Evolutionary conservation across 1,284 basidiomycete species (phyloP).

Genomic region (Heterobasidion parviporum): DNA sequence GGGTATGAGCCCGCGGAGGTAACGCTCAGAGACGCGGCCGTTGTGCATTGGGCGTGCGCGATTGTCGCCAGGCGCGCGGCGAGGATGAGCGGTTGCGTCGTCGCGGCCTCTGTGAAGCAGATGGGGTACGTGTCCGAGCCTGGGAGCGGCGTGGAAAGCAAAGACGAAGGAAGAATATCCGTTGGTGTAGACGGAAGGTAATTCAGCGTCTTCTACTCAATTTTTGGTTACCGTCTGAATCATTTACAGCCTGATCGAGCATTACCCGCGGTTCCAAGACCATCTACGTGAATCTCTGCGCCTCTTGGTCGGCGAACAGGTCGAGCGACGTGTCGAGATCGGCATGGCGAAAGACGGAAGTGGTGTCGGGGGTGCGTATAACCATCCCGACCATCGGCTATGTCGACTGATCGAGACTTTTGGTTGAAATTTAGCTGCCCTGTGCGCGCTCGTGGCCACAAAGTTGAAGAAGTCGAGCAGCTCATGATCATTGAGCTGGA

Average conservation of each 20-base stretch:
- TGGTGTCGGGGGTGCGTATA: constrained; percentile 82
- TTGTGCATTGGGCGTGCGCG: constrained; percentile 75
- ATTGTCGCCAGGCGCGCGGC: constrained; percentile 82
- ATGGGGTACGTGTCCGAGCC: constrained; percentile 50
- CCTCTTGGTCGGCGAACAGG: constrained; percentile 71
- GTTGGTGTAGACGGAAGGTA: constrained; percentile 90
- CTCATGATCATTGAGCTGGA: not conserved
- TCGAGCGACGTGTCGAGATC: constrained; percentile 75
- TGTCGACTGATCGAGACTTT: not conserved
- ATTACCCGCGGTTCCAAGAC: constrained; percentile 81
- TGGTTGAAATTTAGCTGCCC: constrained; percentile 43
- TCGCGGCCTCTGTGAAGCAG: constrained; percentile 82
- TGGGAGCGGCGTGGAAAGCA: constrained; percentile 18
- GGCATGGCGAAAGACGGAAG: constrained; percentile 96
- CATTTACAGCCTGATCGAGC: constrained; percentile 70
- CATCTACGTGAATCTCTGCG: constrained; percentile 69
- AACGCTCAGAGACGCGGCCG: constrained; percentile 63
- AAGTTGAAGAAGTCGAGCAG: not conserved
- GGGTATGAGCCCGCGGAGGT: constrained; percentile 38
- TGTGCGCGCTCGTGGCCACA: constrained; percentile 46
- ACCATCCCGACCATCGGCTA: not conserved
- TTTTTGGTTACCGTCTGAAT: constrained; percentile 5
- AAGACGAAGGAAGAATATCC: constrained; percentile 45
- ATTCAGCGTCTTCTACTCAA: not conserved
- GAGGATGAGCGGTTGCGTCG: constrained; percentile 76